phyloP scores from a whole-genome alignment of 2,329 filamentous ascomycete species.

The Pseudogymnoascus sp. region DNA sequence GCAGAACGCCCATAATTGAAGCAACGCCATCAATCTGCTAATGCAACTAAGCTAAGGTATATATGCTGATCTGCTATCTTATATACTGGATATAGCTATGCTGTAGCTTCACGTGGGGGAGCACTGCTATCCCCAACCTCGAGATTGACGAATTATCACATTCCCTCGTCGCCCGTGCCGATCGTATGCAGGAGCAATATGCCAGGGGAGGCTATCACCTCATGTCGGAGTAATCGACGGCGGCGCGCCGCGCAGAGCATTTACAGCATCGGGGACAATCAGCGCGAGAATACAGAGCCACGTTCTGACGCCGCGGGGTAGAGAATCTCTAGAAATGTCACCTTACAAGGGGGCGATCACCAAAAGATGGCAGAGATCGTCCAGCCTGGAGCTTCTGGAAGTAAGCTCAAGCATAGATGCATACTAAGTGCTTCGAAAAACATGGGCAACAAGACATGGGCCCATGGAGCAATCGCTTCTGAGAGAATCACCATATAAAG shows the following conservation, averaged over 20 bases:
- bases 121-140: background rate
- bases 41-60: background rate
- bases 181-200: background rate
- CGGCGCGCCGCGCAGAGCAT: background rate
- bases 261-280: background rate
- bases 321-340: background rate
- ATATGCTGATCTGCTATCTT: background rate
- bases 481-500: background rate
- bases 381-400: background rate
- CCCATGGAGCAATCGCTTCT: background rate
- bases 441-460: background rate
- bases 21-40: background rate
- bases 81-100: background rate
- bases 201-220: background rate
- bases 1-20: background rate
- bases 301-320: background rate
- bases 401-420: background rate
- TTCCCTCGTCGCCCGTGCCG: background rate
- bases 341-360: background rate
- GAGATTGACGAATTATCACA: constrained; percentile 3
- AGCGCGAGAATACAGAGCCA: background rate
- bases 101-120: background rate
- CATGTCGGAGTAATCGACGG: background rate
- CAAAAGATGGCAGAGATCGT: background rate
- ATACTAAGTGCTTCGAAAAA: background rate